A percentile compares a stretch with the other conserved stretches of the same genome.
Evolutionary conservation across 108 stramenopile species (phyloP).

Genomic region (Conticribra guillardii): DNA sequence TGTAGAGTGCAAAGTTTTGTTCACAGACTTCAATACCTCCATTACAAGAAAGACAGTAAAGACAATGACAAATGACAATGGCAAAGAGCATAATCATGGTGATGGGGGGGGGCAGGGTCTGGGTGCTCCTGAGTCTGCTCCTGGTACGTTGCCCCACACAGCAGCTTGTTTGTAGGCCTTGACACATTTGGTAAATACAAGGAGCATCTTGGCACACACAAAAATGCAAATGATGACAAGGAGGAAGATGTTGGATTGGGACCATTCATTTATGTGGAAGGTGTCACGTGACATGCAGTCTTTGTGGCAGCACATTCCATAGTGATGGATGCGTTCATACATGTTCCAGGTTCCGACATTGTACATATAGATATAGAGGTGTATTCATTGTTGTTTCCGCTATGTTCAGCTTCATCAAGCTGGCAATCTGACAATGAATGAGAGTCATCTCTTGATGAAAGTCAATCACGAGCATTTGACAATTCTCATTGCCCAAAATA

Average conservation of each 20-base stretch:
- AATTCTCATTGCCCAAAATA: no score
- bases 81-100: conserved; percentile 78
- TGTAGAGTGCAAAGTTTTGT: conserved; percentile 84
- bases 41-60: conserved; percentile 67
- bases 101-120: conserved; percentile 56
- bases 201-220: conserved; percentile 83
- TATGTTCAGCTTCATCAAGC: conserved; percentile 12
- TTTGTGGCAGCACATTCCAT: conserved; percentile 85
- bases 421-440: conserved; percentile 24
- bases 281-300: conserved; percentile 79
- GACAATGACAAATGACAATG: no score
- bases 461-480: no score
- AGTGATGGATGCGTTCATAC: conserved; percentile 80
- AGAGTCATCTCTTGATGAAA: conserved; percentile 35
- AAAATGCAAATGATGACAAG: conserved; percentile 83
- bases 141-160: conserved; percentile 64
- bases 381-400: conserved; percentile 36
- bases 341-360: conserved; percentile 78
- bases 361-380: no score
- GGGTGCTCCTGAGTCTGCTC: no score
- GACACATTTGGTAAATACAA: conserved; percentile 81
- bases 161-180: conserved; percentile 60
- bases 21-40: conserved; percentile 79
- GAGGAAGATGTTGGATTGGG: conserved; percentile 79
- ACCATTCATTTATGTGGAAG: conserved; percentile 84